Conservation (phyloP, 2,329 filamentous ascomycete species). For the Trichophaea hybrida region DNA sequence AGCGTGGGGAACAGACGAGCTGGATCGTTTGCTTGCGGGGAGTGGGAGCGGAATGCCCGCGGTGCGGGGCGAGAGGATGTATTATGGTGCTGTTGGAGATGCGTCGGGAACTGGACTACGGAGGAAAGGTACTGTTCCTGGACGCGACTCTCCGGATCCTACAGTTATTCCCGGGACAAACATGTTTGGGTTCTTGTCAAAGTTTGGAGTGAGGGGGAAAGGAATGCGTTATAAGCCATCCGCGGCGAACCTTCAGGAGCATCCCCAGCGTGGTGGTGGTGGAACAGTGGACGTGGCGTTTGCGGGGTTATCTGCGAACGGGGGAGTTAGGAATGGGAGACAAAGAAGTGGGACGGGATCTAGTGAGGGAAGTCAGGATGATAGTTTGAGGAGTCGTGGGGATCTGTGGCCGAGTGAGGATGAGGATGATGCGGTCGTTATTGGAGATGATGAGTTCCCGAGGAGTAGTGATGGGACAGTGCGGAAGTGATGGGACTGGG, state of each 20-base stretch:
- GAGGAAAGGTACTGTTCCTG: constrained; percentile 29
- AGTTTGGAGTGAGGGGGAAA: constrained; percentile 45
- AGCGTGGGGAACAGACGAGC: constrained; percentile 47
- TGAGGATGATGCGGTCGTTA: constrained; percentile 47
- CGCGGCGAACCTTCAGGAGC: constrained; percentile 50
- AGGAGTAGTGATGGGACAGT: constrained; percentile 17
- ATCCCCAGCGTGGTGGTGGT: constrained; percentile 35
- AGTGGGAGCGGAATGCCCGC: constrained; percentile 32
- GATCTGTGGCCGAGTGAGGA: constrained; percentile 55
- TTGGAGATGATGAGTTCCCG: constrained; percentile 43
- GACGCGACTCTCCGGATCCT: constrained; percentile 34
- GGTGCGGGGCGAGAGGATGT: constrained; percentile 22
- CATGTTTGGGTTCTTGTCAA: constrained; percentile 47
- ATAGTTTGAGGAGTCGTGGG: constrained; percentile 49
- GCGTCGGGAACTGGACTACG: constrained; percentile 26
- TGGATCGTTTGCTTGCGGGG: constrained; percentile 46
- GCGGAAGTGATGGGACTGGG: constrained; percentile 24
- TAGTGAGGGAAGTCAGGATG: constrained; percentile 42
- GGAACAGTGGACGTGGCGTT: constrained; percentile 24
- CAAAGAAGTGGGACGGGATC: constrained; percentile 44
- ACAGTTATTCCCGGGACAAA: constrained; percentile 48
- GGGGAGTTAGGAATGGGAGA: constrained; percentile 34
- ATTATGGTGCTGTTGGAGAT: constrained; percentile 15
- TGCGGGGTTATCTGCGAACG: constrained; percentile 37
- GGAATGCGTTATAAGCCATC: constrained; percentile 49